These are phyloP conservation scores for Metschnikowia matae DNA, from an alignment of 805 yeast genomes.

Conservation along the genomic window DNA sequence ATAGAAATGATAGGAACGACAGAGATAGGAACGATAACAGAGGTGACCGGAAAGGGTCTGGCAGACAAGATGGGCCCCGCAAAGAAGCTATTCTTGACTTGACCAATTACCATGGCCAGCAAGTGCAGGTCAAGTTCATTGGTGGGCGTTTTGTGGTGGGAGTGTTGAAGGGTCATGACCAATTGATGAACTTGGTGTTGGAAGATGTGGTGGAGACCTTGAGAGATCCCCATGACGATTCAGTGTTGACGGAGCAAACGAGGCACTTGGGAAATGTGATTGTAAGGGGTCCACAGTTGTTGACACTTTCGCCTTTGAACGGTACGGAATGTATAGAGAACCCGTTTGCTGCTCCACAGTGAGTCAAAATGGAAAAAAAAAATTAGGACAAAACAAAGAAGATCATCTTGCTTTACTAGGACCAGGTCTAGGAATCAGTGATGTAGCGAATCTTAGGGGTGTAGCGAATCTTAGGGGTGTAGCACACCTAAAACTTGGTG, in stretches of 20 bases:
- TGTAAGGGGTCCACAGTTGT: slow-evolving; percentile 77
- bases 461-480: too few species aligned
- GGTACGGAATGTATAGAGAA: slow-evolving; percentile 69
- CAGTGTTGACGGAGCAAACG: slow-evolving; percentile 49
- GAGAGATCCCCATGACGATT: slow-evolving; percentile 64
- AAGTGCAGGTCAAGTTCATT: slow-evolving; percentile 70
- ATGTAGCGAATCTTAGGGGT: too few species aligned
- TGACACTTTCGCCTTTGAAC: slow-evolving; percentile 69
- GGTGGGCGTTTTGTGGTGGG: slow-evolving; percentile 89
- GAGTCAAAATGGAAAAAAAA: background rate
- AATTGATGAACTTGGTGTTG: slow-evolving; percentile 72
- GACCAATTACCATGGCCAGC: slow-evolving; percentile 67
- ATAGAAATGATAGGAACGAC: background rate
- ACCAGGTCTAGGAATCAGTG: too few species aligned
- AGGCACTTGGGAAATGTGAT: slow-evolving; percentile 65
- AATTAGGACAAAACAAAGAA: too few species aligned
- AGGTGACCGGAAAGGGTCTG: slow-evolving; percentile 9
- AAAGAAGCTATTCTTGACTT: slow-evolving; percentile 86
- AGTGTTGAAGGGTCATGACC: slow-evolving; percentile 76
- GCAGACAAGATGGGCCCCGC: slow-evolving; percentile 63
- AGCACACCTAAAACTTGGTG: too few species aligned
- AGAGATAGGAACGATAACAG: slow-evolving; percentile 4
- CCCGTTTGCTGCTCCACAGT: slow-evolving; percentile 44
- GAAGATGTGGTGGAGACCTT: slow-evolving; percentile 66
- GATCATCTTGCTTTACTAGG: too few species aligned